These are phyloP conservation scores for Berkeleyomyces rouxiae DNA, from an alignment of 2,329 filamentous ascomycete species.

Conservation along the genomic window DNA sequence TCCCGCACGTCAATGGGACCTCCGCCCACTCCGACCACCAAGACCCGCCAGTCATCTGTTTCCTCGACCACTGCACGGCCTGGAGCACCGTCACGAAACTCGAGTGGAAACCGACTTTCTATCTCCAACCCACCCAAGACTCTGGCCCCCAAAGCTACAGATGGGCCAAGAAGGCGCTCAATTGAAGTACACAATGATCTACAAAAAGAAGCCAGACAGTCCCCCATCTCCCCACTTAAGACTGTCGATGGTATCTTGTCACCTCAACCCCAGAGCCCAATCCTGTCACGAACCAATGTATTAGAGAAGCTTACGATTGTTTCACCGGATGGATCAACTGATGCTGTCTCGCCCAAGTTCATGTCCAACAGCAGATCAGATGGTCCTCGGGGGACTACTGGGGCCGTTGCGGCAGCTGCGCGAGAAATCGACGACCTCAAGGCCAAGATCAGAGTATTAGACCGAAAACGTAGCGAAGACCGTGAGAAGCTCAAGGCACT, in stretches of 20 bases:
- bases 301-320: slow-evolving; percentile 26
- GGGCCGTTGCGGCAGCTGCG: slow-evolving; percentile 32
- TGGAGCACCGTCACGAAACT: slow-evolving; percentile 22
- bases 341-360: slow-evolving; percentile 18
- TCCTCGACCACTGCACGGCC: slow-evolving; percentile 25
- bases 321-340: slow-evolving; percentile 5
- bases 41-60: slow-evolving; percentile 28
- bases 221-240: slow-evolving; percentile 29
- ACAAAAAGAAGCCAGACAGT: slow-evolving; percentile 4
- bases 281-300: slow-evolving; percentile 32
- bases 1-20: slow-evolving; percentile 52
- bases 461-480: slow-evolving; percentile 75
- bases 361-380: slow-evolving; percentile 15
- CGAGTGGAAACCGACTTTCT: slow-evolving; percentile 19
- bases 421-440: slow-evolving; percentile 76
- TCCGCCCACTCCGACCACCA: slow-evolving; percentile 34
- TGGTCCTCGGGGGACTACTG: slow-evolving; percentile 22
- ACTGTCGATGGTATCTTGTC: slow-evolving; percentile 34
- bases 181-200: slow-evolving; percentile 20
- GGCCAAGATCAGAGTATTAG: slow-evolving; percentile 69
- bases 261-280: slow-evolving; percentile 34
- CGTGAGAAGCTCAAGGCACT: slow-evolving; percentile 67
- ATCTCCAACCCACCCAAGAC: slow-evolving; percentile 6
- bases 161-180: slow-evolving; percentile 26
- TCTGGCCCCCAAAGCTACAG: slow-evolving; percentile 2